Base-by-base conservation (phyloP, 441 rosid genomes). In the Eutrema salsugineum region DNA sequence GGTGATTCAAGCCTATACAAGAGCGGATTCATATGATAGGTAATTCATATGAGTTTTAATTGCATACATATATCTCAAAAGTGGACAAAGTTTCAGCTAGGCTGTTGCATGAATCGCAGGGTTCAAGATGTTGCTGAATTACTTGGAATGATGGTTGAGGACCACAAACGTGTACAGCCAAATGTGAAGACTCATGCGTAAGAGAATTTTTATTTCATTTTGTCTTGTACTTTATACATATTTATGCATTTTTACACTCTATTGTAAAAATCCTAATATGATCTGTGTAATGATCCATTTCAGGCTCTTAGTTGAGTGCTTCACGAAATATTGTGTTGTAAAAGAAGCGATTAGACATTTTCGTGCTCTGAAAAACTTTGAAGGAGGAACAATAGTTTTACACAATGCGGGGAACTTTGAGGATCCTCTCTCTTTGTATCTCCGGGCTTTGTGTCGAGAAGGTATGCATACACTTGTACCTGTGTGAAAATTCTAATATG, bases 121-220 rank as follows among this genome's bases (percentile, higher is more conserved):
- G 94, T 89, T 47, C 97, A 90, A 76, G 97, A 94, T 83, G 99
- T 94, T 72, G 94, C 96, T 43, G 97, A 94, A 82, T 81, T 94
- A 77, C 97, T 94, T 75, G 99, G 99, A 49, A 90, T 94, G 97
- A 94, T 94, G 98, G 91, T 94, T 65, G 99, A 92, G 78, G 91
- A 86, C 71, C 91, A 89, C 85, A 92, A 89, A 68, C 91, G 99
- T 57, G 43, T 94, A 80, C 94, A 87, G 62, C 99, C 99, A 58
- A 90, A 92, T 79, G 83, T 86, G 78, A 90, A 78, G 81, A 94
- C 99, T 77, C 78, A 90, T 70, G 93, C 91, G 97, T 94, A 88
- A 86, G 91, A 68, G 50, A 46, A 39, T 42, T 24, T 49, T 50
- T 75, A 8, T 69, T 17, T 51, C 61, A 28, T 66, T 59, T 32